Evolutionary conservation across 768 basidiomycete species (phyloP).

Genomic region (Lentinula detonsa): DNA sequence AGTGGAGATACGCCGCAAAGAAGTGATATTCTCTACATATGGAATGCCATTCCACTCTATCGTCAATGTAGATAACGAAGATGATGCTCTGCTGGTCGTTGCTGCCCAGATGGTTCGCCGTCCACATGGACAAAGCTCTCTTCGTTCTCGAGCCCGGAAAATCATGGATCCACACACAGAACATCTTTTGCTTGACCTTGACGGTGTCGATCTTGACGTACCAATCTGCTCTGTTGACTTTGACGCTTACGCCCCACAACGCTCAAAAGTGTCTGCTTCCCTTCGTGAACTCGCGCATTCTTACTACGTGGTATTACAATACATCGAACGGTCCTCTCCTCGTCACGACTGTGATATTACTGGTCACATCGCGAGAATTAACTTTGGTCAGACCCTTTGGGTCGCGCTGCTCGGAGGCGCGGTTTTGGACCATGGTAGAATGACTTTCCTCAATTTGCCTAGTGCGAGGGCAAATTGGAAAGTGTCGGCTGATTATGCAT

Average conservation of each 20-base stretch:
- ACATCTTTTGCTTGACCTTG: constrained; percentile 14
- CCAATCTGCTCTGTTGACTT: constrained; percentile 21
- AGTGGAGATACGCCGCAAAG: constrained; percentile 11
- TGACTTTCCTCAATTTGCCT: constrained; percentile 22
- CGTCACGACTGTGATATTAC: background rate
- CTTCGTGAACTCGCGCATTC: constrained; percentile 17
- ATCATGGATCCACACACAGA: background rate
- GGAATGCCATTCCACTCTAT: constrained; percentile 11
- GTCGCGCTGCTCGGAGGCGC: constrained; percentile 19
- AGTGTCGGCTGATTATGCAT: constrained; percentile 16
- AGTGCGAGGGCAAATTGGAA: constrained; percentile 13
- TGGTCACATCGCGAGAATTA: constrained; percentile 9
- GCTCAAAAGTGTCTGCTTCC: constrained; percentile 17
- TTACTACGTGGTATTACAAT: constrained; percentile 18
- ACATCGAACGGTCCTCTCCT: constrained; percentile 13
- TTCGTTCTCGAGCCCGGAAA: constrained; percentile 10
- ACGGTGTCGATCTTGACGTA: constrained; percentile 11
- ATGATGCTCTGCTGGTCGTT: constrained; percentile 11
- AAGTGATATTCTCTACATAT: constrained; percentile 12
- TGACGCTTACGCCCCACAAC: constrained; percentile 18
- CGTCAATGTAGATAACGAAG: constrained; percentile 14
- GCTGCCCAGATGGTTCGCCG: constrained; percentile 21
- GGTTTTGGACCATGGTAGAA: constrained; percentile 15
- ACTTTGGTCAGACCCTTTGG: constrained; percentile 20
- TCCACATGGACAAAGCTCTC: constrained; percentile 16